Evolutionary conservation across 2,329 filamentous ascomycete species (phyloP), one percentile per base, ranked within the genome.

Genomic region (Scytalidium lignicola): DNA sequence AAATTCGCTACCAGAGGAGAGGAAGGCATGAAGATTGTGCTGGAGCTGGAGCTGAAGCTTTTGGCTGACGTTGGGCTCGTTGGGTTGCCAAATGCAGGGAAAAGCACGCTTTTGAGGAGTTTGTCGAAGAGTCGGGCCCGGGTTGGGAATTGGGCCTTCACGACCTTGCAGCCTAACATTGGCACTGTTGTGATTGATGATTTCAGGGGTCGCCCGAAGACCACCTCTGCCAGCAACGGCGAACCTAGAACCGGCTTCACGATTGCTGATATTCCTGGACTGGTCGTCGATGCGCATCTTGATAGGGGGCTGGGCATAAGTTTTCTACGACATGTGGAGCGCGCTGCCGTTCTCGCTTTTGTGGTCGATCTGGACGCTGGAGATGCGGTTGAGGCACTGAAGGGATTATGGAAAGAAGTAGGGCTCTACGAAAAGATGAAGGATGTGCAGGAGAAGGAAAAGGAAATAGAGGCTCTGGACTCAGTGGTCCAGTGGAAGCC

Each of bases 121-220:
- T 73, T 99, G 59, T 95, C 85, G 60, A 91, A 91, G 66, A 95
- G 88, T 65, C 85, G 90, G 51, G 89, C 93, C 1, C 82, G 93
- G 37, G 83, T 99, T 3, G 93, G 93, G 39, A 85, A 88, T 65
- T 99, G 93, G 93, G 92, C 90, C 9, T 99, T 99, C 66, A 99
- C 93, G 2, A 99, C 93, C 0, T 75, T 99, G 8, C 86, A 91
- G 58, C 93, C 93, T 2, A 96, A 95, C 58, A 95, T 99, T 48
- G 93, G 93, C 45, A 99, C 93, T 1, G 90, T 99, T 6, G 86
- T 97, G 13, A 79, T 99, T 10, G 93, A 99, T 67, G 82, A 91
- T 64, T 81, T 93, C 70, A 84, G 83, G 50, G 90, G 91, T 2
- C 82, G 88, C 0, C 89, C 90, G 1, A 49, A 71, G 5, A 67